Conservation (phyloP, 164 flowering plant genomes). For the Macadamia integrifolia region DNA sequence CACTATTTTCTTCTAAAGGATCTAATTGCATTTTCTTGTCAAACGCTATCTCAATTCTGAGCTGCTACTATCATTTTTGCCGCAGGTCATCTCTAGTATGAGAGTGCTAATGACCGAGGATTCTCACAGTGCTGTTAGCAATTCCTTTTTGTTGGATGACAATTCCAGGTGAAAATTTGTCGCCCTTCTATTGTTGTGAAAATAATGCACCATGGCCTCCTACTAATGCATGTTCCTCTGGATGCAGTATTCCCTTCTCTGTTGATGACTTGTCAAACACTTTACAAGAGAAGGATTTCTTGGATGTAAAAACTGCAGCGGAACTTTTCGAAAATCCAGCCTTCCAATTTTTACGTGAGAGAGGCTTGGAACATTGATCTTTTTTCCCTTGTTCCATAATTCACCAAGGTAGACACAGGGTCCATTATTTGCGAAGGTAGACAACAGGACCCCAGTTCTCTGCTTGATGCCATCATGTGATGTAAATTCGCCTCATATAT, state of each 20-base stretch:
- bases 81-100: conserved; percentile 73
- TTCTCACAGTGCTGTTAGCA: conserved; percentile 49
- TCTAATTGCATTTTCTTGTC: too few relatives aligned
- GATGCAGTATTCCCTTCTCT: conserved; percentile 71
- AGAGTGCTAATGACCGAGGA: conserved; percentile 68
- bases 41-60: too few relatives aligned
- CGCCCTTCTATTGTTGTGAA: neutral
- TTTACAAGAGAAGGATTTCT: conserved; percentile 48
- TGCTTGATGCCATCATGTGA: neutral
- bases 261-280: conserved; percentile 62
- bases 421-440: neutral
- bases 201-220: neutral
- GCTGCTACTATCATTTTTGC: neutral
- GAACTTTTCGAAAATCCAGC: conserved; percentile 60
- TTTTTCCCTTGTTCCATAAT: neutral
- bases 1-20: too few relatives aligned
- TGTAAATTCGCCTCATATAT: neutral
- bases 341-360: conserved; percentile 62
- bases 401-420: too few relatives aligned
- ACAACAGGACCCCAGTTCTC: neutral
- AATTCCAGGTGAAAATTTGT: conserved; percentile 41
- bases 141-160: conserved; percentile 61
- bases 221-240: conserved; percentile 5
- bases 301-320: conserved; percentile 51
- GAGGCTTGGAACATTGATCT: conserved; percentile 17